Percentiles rank a stretch among this genome's conserved stretches.
Conservation (phyloP, 345 rosid genomes). For the Lepidium sativum region DNA sequence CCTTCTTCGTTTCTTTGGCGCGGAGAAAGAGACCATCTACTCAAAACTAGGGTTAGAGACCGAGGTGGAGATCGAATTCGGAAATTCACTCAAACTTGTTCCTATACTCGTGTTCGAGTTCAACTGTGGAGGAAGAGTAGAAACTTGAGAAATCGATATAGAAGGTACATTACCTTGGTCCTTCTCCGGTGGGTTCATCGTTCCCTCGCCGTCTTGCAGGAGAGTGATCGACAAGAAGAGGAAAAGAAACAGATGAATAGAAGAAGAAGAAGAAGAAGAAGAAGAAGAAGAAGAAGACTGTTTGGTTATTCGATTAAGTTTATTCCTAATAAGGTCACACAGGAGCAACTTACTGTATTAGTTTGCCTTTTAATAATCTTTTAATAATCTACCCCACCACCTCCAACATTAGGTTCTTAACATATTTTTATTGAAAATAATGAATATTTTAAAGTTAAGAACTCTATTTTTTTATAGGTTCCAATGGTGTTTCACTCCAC, state of each 20-base stretch:
- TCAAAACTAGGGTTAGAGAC: slow-evolving; percentile 26
- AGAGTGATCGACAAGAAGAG: background rate
- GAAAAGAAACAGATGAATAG: background rate
- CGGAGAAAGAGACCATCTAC: slow-evolving; percentile 49
- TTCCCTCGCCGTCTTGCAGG: slow-evolving; percentile 7
- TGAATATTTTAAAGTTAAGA: too few species aligned
- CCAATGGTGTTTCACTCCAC: too few species aligned
- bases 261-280: too few species aligned
- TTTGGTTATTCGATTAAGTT: slow-evolving; percentile 18
- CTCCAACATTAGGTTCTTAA: too few species aligned
- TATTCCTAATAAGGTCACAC: background rate
- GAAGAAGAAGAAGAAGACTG: slow-evolving; percentile 5
- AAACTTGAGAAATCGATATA: slow-evolving; percentile 32
- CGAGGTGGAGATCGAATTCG: slow-evolving; percentile 15
- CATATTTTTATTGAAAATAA: too few species aligned
- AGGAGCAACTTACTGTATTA: background rate
- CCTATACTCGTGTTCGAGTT: slow-evolving; percentile 30
- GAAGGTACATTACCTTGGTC: slow-evolving; percentile 32
- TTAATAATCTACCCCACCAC: too few species aligned
- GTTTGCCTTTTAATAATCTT: too few species aligned
- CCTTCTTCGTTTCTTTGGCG: slow-evolving; percentile 81
- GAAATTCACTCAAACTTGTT: slow-evolving; percentile 13
- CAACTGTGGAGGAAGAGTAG: slow-evolving; percentile 31
- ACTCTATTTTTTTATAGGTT: too few species aligned
- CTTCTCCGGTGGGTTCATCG: slow-evolving; percentile 41